Evolutionary conservation across 1,139 yeast genomes (phyloP), one percentile per base, ranked within the genome.

Genomic region (Suhomyces anneliseae): DNA sequence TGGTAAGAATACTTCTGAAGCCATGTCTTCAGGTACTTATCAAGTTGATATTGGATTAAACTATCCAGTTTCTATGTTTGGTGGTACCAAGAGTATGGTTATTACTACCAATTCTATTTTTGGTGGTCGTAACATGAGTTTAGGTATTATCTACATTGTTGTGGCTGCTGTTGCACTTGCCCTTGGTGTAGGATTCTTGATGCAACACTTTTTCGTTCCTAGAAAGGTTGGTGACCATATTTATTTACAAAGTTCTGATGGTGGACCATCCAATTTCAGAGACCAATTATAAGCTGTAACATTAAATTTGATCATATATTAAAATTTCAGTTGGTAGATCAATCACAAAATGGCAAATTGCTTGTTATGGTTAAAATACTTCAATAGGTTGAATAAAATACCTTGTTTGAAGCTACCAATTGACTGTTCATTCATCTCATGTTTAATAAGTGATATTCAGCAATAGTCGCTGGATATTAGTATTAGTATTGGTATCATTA

Each of bases 71-170:
- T 60, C 77, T 1, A 66, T 80, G 10, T 87, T 76, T 61, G 88
- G 90, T 2, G 95, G 95, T 15, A 78, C 85, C 33, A 87, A 87
- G 61, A 78, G 85, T 12, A 54, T 87, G 33, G 83, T 84, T 3
- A 67, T 87, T 11, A 81, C 92, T 6, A 85, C 89, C 11, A 85
- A 83, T 43, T 78, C 83, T 26, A 74, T 81, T 1, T 76, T 85
- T 54, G 93, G 93, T 15, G 93, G 93, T 3, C 71, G 88, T 44
- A 85, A 86, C 60, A 60, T 82, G 65, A 78, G 83, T 50, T 66
- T 86, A 50, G 93, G 92, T 2, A 72, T 84, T 14, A 79, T 86
- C 36, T 86, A 85, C 60, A 60, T 86, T 41, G 76, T 85, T 12
- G 85, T 86, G 29, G 93, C 87, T 1, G 76, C 79, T 24, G 61